Base-by-base conservation (phyloP, 805 yeast species). In the Isabelozyma rhagii region DNA sequence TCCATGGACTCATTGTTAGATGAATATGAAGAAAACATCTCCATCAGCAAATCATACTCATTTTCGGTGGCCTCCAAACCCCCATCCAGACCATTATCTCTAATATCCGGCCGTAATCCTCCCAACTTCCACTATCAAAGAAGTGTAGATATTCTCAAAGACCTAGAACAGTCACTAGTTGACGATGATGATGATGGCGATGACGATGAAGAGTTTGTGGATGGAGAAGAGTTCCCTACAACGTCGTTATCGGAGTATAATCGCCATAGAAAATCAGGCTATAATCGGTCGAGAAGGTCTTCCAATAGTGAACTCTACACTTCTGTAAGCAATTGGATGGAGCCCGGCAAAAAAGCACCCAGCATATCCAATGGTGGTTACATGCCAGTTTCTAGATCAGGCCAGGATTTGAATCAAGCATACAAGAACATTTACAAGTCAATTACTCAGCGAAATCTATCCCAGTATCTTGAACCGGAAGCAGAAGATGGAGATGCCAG, bases 311-410 rank as follows among this genome's bases (percentile, higher is more conserved):
- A 74, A 31, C 57, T 75, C 41, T 73, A 78, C 55, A 61, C 67
- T 3, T 63, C 75, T 11, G 81, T 76, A 41, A 68, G 75, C 15
- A 75, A 72, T 48, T 80, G 84, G 83, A 78, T 79, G 82, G 83
- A 79, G 47, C 77, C 82, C 3, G 56, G 62, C 36, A 31, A 31
- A 31, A 43, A 43, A 28, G 45, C 45, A 9, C 28, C 27, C 38
- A 43, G 45, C 15, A 9, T 43, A 28, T 28, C 45, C 8, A 43
- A 43, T 28, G 45, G 45, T n/a, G 9, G 27, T 5, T 8, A 28
- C 14, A 38, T 4, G 15, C 15, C 28, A n/a, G 31, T 18, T 9
- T 13, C 44, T 4, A n/a, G 21, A 8, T 28, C 38, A 11, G 45
- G 45, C 13, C 36, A 27, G 8, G 70, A 66, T 44, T 57, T 71